Evolutionary conservation across 164 flowering plant species (phyloP).

Genomic region (Vitis riparia): DNA sequence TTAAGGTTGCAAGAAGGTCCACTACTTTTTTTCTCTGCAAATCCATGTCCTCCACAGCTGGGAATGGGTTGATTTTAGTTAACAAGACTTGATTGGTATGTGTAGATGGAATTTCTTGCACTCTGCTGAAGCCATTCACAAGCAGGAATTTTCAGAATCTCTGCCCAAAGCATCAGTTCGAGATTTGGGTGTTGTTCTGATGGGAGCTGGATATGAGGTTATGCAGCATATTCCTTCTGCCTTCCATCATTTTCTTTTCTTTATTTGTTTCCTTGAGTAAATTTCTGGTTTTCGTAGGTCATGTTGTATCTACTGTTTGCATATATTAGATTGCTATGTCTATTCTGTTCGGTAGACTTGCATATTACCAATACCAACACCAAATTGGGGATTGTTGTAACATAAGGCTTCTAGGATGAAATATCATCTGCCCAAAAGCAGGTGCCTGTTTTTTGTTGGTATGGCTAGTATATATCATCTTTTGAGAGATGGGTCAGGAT

Average conservation of each 20-base stretch:
- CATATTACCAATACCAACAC: too few relatives aligned
- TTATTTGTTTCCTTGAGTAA: background rate
- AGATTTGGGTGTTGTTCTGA: conserved; percentile 84
- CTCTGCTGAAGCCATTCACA: conserved; percentile 68
- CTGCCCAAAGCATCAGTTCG: conserved; percentile 73
- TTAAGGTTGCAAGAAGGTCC: conserved; percentile 95
- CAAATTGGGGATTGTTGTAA: too few relatives aligned
- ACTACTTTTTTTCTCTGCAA: conserved; percentile 11
- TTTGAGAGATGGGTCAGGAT: too few relatives aligned
- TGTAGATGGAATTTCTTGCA: conserved; percentile 81
- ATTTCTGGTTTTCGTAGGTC: background rate
- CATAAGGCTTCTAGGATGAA: too few relatives aligned
- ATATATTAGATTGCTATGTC: too few relatives aligned
- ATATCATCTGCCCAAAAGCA: too few relatives aligned
- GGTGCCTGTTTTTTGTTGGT: too few relatives aligned
- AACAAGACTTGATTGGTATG: conserved; percentile 18
- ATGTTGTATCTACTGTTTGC: too few relatives aligned
- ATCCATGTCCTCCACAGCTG: conserved; percentile 11
- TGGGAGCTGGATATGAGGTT: conserved; percentile 98
- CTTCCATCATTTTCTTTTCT: background rate
- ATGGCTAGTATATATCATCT: too few relatives aligned
- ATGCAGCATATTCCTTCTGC: background rate
- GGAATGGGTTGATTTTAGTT: conserved; percentile 20
- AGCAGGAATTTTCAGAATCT: conserved; percentile 75
- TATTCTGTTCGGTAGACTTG: too few relatives aligned